phyloP scores from a whole-genome alignment of 345 rosid species.

The Salix koriyanagi region DNA sequence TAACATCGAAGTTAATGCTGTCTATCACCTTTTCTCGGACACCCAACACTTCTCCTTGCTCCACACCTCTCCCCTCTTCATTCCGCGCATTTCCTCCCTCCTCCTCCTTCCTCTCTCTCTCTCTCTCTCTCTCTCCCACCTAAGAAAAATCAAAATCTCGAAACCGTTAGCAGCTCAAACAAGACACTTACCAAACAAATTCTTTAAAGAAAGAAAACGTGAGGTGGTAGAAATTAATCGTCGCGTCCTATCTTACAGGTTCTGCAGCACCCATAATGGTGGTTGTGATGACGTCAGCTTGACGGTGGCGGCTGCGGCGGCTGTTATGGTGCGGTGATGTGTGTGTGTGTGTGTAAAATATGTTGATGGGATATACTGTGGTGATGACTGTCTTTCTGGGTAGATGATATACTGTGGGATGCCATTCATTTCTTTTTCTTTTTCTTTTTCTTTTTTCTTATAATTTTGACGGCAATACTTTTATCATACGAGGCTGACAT shows the following conservation, averaged over 20 bases:
- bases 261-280: slow-evolving; percentile 50
- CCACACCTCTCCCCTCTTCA: slow-evolving; percentile 36
- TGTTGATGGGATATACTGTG: slow-evolving; percentile 16
- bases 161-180: slow-evolving; percentile 10
- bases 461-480: background rate
- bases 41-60: slow-evolving; percentile 41
- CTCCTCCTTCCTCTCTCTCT: slow-evolving; percentile 17
- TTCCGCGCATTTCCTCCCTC: slow-evolving; percentile 6
- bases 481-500: too few species aligned
- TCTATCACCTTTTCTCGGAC: slow-evolving; percentile 25
- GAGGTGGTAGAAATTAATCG: background rate
- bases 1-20: slow-evolving; percentile 3
- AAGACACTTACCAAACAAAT: background rate
- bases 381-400: slow-evolving; percentile 11
- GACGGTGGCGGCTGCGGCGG: slow-evolving; percentile 31
- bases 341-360: background rate
- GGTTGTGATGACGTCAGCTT: slow-evolving; percentile 32
- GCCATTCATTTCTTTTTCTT: background rate
- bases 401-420: slow-evolving; percentile 2
- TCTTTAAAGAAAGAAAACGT: background rate
- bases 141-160: background rate
- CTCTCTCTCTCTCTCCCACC: slow-evolving; percentile 53
- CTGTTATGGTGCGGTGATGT: slow-evolving; percentile 9
- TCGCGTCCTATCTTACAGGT: slow-evolving; percentile 27
- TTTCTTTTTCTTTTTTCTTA: background rate